Conservation (phyloP, 2,329 filamentous ascomycete species). For the Kalmusia sp. region DNA sequence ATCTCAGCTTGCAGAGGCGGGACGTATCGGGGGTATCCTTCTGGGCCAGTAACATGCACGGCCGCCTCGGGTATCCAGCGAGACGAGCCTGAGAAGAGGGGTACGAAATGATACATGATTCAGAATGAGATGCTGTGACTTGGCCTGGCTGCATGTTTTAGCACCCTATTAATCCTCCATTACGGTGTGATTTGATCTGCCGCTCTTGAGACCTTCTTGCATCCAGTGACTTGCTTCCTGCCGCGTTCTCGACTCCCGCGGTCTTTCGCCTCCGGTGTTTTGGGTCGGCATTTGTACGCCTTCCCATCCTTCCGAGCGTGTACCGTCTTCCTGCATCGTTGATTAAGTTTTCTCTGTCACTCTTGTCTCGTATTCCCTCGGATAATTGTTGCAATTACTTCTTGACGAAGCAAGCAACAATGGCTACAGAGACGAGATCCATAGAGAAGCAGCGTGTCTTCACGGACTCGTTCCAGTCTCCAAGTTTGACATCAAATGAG, state of each 20-base stretch:
- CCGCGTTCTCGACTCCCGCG: not conserved
- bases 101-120: not conserved
- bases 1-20: not conserved
- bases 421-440: not conserved
- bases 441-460: slow-evolving; percentile 19
- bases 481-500: slow-evolving; percentile 10
- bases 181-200: not conserved
- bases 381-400: not conserved
- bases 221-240: too few species aligned
- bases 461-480: slow-evolving; percentile 13
- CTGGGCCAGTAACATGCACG: too few species aligned
- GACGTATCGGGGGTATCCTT: too few species aligned
- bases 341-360: too few species aligned
- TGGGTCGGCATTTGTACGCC: not conserved
- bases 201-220: not conserved
- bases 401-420: not conserved
- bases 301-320: too few species aligned
- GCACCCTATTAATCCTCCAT: not conserved
- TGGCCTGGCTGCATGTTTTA: not conserved
- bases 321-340: not conserved
- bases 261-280: not conserved
- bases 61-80: too few species aligned
- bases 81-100: not conserved
- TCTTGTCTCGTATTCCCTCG: too few species aligned
- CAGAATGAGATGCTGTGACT: too few species aligned